Conservation (phyloP, 2,329 filamentous ascomycete species). For the Penicillium freii region DNA sequence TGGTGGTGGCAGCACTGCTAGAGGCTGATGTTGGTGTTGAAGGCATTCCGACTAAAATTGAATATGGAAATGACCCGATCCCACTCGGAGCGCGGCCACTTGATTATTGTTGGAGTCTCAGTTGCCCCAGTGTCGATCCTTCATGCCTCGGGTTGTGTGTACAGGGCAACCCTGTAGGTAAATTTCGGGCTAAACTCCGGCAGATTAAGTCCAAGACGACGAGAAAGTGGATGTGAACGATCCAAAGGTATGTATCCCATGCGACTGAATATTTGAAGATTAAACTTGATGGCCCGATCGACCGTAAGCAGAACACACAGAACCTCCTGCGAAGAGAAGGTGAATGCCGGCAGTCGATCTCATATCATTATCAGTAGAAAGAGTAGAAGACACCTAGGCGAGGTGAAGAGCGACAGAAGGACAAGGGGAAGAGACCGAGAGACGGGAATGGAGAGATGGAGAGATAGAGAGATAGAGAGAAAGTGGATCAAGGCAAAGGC, state of each 20-base stretch:
- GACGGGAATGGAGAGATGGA: not conserved
- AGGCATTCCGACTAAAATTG: conserved; percentile 25
- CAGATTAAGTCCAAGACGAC: not conserved
- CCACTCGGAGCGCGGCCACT: not conserved
- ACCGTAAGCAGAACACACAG: not conserved
- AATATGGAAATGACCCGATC: not conserved
- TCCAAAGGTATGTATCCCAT: not conserved
- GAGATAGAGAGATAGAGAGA: not conserved
- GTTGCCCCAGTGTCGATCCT: conserved; percentile 3
- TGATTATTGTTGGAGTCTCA: conserved; percentile 3
- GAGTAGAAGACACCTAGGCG: not conserved
- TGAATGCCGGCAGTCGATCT: not conserved
- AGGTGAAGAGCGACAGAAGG: not conserved
- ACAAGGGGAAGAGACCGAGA: no score
- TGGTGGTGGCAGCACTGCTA: conserved; percentile 27
- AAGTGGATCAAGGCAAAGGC: not conserved
- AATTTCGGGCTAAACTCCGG: not conserved
- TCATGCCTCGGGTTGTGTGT: conserved; percentile 8
- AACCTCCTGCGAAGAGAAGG: conserved; percentile 1
- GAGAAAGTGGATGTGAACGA: not conserved
- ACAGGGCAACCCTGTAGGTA: conserved; percentile 5
- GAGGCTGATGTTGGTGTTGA: conserved; percentile 29
- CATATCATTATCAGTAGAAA: not conserved
- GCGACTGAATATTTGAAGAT: not conserved
- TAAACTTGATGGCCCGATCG: not conserved